Base-by-base conservation (phyloP, 2,329 filamentous ascomycete genomes). In the Pseudophaeomoniella oleicola region DNA sequence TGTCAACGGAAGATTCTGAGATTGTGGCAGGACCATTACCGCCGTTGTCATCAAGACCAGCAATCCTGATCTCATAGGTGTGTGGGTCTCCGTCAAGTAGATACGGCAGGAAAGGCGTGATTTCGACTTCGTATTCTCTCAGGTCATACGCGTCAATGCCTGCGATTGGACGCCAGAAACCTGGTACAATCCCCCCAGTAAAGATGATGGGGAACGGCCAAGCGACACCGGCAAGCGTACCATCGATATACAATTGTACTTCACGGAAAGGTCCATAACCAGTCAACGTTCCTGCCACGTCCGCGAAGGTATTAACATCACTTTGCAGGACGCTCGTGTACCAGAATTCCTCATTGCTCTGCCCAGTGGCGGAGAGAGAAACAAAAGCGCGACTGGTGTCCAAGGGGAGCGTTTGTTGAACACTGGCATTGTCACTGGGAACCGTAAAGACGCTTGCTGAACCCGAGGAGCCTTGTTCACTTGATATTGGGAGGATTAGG, bases 141-240 rank as follows among this genome's bases (percentile, higher is more conserved):
- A 92, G 63, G 50, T 90, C 82, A 51, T 85, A 90, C 0, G 81
- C 75, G 48, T 90, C 77, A 14, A 81, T 73, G 1, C 82, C 82
- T 2, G 82, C 83, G 37, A 90, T 69, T 0, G 84, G 84, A 4
- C 81, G 67, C 70, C 86, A 85, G 29, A 90, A 67, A 1, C 75
- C 74, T 3, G 82, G 82, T 1, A 80, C 77, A 4, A 92, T 66
- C 1, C 83, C 83, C 2, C 85, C 84, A 0, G 84, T 87, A 47
- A 87, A 88, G 34, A 92, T 78, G 13, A 85, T 69, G 0, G 83
- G 82, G 47, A 82, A 88, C 1, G 84, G 85, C 81, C 81, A 90
- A 19, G 75, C 71, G 2, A 86, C 74, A 2, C 83, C 84, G 1
- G 80, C 81, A 15, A 88, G 56, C 13, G 68, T 58, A 1, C 71